These are phyloP conservation scores for Aureobasidium namibiae DNA, from an alignment of 2,329 filamentous ascomycete species.

Conservation along the genomic window DNA sequence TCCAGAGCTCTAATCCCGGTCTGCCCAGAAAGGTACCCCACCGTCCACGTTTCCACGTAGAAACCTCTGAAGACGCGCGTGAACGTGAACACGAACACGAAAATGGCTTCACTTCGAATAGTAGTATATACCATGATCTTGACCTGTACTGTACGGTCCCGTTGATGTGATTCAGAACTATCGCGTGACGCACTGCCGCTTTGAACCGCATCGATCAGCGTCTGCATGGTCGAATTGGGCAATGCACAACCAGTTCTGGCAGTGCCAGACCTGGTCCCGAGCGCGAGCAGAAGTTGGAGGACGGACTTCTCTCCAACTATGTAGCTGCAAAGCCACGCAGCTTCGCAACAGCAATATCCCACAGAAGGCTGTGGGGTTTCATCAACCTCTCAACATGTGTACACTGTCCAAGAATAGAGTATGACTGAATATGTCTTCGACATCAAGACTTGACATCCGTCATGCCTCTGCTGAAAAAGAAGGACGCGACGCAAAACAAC, in stretches of 20 bases:
- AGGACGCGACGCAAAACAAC: neutral
- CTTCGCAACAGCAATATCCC: slow-evolving; percentile 1
- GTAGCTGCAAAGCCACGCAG: slow-evolving; percentile 7
- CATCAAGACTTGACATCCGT: neutral
- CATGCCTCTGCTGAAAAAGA: neutral
- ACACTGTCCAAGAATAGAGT: neutral
- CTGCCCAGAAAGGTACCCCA: neutral
- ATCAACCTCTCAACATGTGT: neutral
- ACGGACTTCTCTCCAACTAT: neutral
- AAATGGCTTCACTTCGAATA: no score
- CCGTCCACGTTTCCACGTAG: neutral
- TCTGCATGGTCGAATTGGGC: neutral
- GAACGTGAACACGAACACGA: no score
- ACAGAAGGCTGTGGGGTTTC: neutral
- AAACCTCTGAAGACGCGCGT: neutral
- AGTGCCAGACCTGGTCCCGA: slow-evolving; percentile 2
- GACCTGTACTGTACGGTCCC: neutral
- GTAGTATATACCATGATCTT: neutral
- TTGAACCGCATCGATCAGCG: neutral
- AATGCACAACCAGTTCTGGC: neutral
- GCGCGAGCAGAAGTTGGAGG: neutral
- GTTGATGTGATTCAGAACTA: neutral
- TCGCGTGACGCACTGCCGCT: neutral
- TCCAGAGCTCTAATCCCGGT: neutral
- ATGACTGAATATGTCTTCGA: neutral